Evolutionary conservation across 2,329 filamentous ascomycete species (phyloP).

Genomic region (Penicillium oxalicum): DNA sequence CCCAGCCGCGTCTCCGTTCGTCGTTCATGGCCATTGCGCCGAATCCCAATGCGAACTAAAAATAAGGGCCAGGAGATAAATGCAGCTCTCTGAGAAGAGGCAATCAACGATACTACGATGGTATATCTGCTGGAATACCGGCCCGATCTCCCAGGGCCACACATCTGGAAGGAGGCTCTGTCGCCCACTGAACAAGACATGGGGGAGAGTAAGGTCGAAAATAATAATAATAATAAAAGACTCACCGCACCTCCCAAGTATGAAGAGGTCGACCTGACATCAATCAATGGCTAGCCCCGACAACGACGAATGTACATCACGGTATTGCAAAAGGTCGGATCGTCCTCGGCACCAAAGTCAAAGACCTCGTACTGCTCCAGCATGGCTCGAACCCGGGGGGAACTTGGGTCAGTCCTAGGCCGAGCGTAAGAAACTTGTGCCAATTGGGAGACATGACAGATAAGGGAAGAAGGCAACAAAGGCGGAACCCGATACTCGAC

Average conservation of each 20-base stretch:
- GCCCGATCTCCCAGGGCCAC: slow-evolving; percentile 4
- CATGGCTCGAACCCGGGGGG: slow-evolving; percentile 11
- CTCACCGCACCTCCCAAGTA: background rate
- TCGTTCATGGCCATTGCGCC: too few species aligned
- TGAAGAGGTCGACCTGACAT: background rate
- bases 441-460: too few species aligned
- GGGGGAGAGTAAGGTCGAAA: background rate
- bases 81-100: background rate
- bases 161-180: background rate
- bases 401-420: slow-evolving; percentile 12
- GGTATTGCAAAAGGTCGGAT: slow-evolving; percentile 1
- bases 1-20: too few species aligned
- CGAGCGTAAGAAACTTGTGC: too few species aligned
- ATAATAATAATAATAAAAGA: background rate
- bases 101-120: background rate
- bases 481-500: too few species aligned
- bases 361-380: slow-evolving; percentile 12
- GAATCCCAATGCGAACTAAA: too few species aligned
- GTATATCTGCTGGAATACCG: background rate
- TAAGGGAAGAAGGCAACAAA: too few species aligned
- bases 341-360: slow-evolving; percentile 9
- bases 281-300: background rate
- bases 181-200: background rate
- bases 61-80: too few species aligned
- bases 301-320: slow-evolving; percentile 13